Evolutionary conservation across 176 grass and related monocot genomes (phyloP), one percentile per base, ranked within the genome.

Genomic region (Triticum turgidum): DNA sequence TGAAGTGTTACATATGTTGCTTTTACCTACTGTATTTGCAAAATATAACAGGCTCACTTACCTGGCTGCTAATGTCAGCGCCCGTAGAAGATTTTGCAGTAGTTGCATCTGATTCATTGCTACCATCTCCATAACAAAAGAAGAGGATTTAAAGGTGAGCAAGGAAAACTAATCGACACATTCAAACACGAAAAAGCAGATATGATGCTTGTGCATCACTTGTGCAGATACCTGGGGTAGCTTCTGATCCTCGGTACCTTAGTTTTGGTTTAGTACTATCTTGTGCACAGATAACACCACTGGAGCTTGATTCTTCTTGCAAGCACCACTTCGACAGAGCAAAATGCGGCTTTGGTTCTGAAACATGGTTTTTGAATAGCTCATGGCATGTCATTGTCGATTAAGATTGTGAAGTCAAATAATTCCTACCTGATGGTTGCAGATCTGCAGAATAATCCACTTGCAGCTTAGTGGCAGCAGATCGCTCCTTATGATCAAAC

Each of bases 401-500:
- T 18, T 71, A 64, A 74, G 38, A 44, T 22, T 72, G 45, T 47
- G 32, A 25, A 69, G 1, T 83, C 52, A 67, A 42, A 68, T 0
- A 77, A 64, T 67, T 13, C 11, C 45, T 82, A 97, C 95, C 95
- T 91, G 89, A 88, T 63, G 75, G 30, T 73, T 59, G 37, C 30
- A 73, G 6, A 20, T 56, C 72, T 64, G 65, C 56, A 52, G 80
- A 87, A 76, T 91, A 86, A n/a, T 78, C 80, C 49, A 98, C 42
- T 83, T 92, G 85, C 73, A 95, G 20, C 77, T 87, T 94, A 14
- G 93, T 95, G 38, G 91, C 87, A 87, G 96, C 91, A 64, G 93
- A 85, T 79, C 92, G 91, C 41, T 89, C 91, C 79, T 93, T 94
- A 73, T 95, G 93, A 89, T 94, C 88, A 69, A 91, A 85, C 41